phyloP scores from a whole-genome alignment of 1,139 yeast species.

The Diutina sp. region DNA sequence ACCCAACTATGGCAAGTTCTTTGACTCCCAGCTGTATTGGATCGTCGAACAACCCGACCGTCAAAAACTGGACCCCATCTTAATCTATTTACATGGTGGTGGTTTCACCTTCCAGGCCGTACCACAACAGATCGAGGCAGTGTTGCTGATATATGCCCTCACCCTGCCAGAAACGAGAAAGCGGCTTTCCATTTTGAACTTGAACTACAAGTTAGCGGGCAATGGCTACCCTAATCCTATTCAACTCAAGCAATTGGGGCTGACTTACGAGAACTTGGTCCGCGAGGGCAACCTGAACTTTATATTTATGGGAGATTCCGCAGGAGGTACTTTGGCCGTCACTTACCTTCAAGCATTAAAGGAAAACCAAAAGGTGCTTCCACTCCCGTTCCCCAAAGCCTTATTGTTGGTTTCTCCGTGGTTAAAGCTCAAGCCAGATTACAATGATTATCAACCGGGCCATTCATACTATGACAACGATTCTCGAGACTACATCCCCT shows the following conservation, averaged over 20 bases:
- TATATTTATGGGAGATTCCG: slow-evolving; percentile 11
- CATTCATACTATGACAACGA: neutral
- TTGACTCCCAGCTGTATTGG: slow-evolving; percentile 12
- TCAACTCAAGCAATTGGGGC: slow-evolving; percentile 22
- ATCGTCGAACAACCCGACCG: slow-evolving; percentile 18
- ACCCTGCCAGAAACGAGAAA: slow-evolving; percentile 15
- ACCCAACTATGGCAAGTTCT: neutral
- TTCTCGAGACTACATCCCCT: neutral
- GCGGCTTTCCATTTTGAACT: slow-evolving; percentile 17
- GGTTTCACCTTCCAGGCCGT: slow-evolving; percentile 26
- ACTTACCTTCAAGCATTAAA: slow-evolving; percentile 5
- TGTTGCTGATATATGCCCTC: slow-evolving; percentile 18
- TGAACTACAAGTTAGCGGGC: slow-evolving; percentile 27
- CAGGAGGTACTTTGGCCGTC: slow-evolving; percentile 8
- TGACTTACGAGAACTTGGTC: slow-evolving; percentile 15
- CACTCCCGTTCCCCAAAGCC: slow-evolving; percentile 3
- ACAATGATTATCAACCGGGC: slow-evolving; percentile 3
- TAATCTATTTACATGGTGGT: slow-evolving; percentile 31
- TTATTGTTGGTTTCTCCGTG: slow-evolving; percentile 3
- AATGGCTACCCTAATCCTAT: slow-evolving; percentile 20
- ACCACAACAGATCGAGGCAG: slow-evolving; percentile 19
- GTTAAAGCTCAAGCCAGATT: slow-evolving; percentile 4
- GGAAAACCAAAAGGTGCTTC: neutral
- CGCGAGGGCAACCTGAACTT: slow-evolving; percentile 18
- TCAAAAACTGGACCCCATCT: slow-evolving; percentile 21